Base-by-base conservation (phyloP, 1,284 basidiomycete genomes). In the Bjerkandera adusta region DNA sequence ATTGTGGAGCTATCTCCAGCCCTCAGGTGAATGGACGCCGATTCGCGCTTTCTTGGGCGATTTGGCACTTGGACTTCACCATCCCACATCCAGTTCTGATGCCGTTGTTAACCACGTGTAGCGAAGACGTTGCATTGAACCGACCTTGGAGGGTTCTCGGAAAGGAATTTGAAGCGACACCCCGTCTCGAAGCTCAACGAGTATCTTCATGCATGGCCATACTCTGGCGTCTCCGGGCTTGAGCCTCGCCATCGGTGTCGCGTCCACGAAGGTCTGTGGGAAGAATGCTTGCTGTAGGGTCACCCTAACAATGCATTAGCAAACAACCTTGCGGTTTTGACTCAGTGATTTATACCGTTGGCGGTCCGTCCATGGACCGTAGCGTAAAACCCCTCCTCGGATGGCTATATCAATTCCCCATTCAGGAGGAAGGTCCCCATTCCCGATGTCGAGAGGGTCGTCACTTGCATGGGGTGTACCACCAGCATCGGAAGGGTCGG, bases 331-430 rank as follows among this genome's bases (percentile, higher is more conserved):
- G 35, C n/a, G 11, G 26, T 12, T 29, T 26, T 29, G 12, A 40
- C 12, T 13, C 12, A 35, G 33, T 7, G 22, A 24, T 24, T 25
- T 26, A 27, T 29, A 84, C 86, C 92, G 75, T 66, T 95, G 93
- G 22, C 92, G 76, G 67, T 97, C 94, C 16, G 92, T 84, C 94
- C 94, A 97, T 3, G 94, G 94, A 0, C 94, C 94, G 61, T 97
- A 97, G 26, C 82, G 80, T 34, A 96, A 56, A 24, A 74, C 66
- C 0, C 90, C 93, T 13, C 83, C 83, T 50, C 81, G 73, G 8
- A 96, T 70, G 15, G 83, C 76, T n/a, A 97, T 55, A 57, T 97
- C 90, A 25, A 96, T 69, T 3, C 92, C 92, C 86, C 92, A 97
- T 60, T 97, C 91, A 10, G 94, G 94, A n/a, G 88, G 75, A 15